A percentile compares a stretch with the other conserved stretches of the same genome.
Evolutionary conservation across 2,329 filamentous ascomycete species (phyloP).

Genomic region (Ophiostoma perfectum): DNA sequence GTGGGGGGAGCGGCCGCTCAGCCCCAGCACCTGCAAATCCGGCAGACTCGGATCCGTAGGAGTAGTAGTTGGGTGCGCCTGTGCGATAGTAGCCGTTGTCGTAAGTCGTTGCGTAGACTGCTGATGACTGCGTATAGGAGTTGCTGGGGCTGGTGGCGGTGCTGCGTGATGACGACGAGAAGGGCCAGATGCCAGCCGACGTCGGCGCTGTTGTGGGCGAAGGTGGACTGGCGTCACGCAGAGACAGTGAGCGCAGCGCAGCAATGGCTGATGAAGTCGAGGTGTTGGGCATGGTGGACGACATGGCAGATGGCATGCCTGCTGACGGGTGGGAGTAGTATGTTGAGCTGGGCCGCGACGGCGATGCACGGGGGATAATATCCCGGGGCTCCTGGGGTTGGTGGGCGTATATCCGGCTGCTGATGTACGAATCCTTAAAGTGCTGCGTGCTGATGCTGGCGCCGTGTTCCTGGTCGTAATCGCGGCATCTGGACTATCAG

Average conservation of each 20-base stretch:
- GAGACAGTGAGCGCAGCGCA: slow-evolving; percentile 50
- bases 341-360: slow-evolving; percentile 54
- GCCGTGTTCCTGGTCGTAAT: slow-evolving; percentile 43
- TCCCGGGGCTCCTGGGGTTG: slow-evolving; percentile 47
- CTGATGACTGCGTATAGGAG: slow-evolving; percentile 40
- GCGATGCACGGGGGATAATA: slow-evolving; percentile 59
- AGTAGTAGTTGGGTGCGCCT: slow-evolving; percentile 39
- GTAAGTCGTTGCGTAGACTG: slow-evolving; percentile 50
- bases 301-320: slow-evolving; percentile 36
- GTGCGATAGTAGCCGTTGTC: slow-evolving; percentile 41
- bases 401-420: slow-evolving; percentile 13
- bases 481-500: slow-evolving; percentile 44
- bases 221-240: slow-evolving; percentile 51
- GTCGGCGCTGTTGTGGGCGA: slow-evolving; percentile 41
- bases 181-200: slow-evolving; percentile 48
- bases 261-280: slow-evolving; percentile 47
- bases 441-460: slow-evolving; percentile 25
- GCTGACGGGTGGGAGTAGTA: slow-evolving; percentile 49
- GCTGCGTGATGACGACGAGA: slow-evolving; percentile 41
- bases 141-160: slow-evolving; percentile 47
- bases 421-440: slow-evolving; percentile 23
- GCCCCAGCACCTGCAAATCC: slow-evolving; percentile 31
- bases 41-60: slow-evolving; percentile 30
- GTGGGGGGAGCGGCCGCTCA: slow-evolving; percentile 53
- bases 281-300: slow-evolving; percentile 39